These are phyloP conservation scores for Datura wrightii DNA, from an alignment of 257 asterid genomes.

Conservation along the genomic window DNA sequence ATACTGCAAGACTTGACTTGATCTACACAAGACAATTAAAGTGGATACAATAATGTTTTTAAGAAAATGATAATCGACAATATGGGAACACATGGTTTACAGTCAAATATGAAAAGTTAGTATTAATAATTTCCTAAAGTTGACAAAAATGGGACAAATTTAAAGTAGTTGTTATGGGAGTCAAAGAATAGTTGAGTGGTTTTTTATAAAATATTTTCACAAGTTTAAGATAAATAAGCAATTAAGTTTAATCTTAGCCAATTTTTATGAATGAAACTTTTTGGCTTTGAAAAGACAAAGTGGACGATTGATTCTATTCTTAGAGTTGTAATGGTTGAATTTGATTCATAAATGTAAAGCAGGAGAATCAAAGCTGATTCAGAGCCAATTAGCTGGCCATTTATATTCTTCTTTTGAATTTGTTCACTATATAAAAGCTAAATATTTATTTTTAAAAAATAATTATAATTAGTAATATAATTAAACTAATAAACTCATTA, in stretches of 20 bases:
- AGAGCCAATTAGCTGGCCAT: neutral
- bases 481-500: no score
- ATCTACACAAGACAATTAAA: neutral
- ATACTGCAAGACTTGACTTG: constrained; percentile 4
- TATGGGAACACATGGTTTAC: constrained; percentile 4
- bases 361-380: constrained; percentile 25
- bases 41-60: neutral
- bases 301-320: neutral
- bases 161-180: neutral
- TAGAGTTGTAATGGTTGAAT: constrained; percentile 12
- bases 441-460: no score
- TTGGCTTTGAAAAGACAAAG: constrained; percentile 7
- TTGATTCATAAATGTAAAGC: neutral
- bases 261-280: neutral
- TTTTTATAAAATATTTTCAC: neutral
- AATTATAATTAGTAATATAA: no score
- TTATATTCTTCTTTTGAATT: neutral
- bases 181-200: neutral
- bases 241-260: neutral
- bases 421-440: no score
- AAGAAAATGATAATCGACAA: neutral
- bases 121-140: neutral
- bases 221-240: neutral
- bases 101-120: constrained; percentile 19
- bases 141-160: neutral